These are phyloP conservation scores for Nitzschia sp. DNA, from an alignment of 108 stramenopile genomes.

Conservation along the genomic window DNA sequence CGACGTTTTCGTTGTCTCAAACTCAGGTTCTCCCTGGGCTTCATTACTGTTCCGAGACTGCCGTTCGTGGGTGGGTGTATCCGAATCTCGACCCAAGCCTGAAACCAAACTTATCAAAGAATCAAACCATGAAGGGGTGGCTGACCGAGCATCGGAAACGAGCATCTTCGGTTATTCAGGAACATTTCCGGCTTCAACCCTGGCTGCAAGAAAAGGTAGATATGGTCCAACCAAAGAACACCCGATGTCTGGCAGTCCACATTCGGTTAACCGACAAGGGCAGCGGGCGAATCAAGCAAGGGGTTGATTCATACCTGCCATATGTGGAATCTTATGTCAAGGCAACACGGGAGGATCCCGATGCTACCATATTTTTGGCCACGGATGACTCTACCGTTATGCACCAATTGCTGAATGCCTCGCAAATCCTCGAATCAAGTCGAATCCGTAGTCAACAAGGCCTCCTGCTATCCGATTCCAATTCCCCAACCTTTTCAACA, in stretches of 20 bases:
- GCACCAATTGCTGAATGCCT: background rate
- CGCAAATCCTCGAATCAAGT: background rate
- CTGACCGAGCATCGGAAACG: no score
- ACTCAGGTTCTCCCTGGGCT: no score
- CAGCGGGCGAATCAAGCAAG: slow-evolving; percentile 7
- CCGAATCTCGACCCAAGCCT: no score
- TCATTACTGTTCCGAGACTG: no score
- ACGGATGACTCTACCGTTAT: background rate
- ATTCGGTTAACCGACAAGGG: slow-evolving; percentile 49
- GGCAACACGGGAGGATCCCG: background rate
- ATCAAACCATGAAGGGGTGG: no score
- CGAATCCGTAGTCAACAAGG: background rate
- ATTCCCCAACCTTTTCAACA: no score
- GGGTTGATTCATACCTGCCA: slow-evolving; percentile 23
- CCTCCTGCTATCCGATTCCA: background rate
- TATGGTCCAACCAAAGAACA: background rate
- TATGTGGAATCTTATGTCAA: slow-evolving; percentile 35
- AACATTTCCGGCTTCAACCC: slow-evolving; percentile 31
- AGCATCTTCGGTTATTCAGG: no score
- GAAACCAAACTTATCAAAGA: no score
- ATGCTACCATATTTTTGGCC: background rate
- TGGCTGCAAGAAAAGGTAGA: slow-evolving; percentile 22
- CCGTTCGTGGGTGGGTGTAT: no score
- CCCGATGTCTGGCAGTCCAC: slow-evolving; percentile 41
- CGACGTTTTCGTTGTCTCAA: no score